A percentile compares a stretch with the other conserved stretches of the same genome.
These are phyloP conservation scores for Pestalotiopsis sp. DNA, from an alignment of 2,329 filamentous ascomycete genomes.

Conservation along the genomic window DNA sequence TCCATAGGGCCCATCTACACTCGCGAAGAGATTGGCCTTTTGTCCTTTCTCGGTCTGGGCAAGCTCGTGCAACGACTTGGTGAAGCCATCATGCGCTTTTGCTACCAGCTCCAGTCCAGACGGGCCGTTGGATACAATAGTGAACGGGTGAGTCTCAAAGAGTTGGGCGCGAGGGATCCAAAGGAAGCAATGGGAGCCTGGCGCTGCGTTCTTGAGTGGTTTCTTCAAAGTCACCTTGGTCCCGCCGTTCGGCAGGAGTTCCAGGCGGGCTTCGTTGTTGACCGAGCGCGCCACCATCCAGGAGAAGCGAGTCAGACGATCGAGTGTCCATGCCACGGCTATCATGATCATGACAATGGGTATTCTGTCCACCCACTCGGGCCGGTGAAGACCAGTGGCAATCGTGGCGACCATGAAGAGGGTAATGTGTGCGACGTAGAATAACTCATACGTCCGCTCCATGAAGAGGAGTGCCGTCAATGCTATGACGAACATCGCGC, in stretches of 20 bases:
- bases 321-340: slow-evolving; percentile 56
- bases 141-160: not conserved
- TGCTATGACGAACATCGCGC: not conserved
- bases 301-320: slow-evolving; percentile 70
- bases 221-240: not conserved
- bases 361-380: not conserved
- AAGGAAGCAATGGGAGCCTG: not conserved
- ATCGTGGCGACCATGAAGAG: not conserved
- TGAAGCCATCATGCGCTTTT: not conserved
- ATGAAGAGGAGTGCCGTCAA: not conserved
- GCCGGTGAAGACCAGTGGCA: not conserved
- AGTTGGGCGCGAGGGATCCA: not conserved
- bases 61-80: not conserved
- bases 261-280: not conserved
- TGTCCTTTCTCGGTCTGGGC: not conserved
- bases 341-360: slow-evolving; percentile 25
- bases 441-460: not conserved
- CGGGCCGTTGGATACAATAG: not conserved
- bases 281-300: slow-evolving; percentile 56
- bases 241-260: not conserved
- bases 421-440: not conserved
- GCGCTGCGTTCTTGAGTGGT: not conserved
- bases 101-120: not conserved
- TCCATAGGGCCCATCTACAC: not conserved
- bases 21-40: not conserved